Evolutionary conservation across 495 filamentous ascomycete genomes (phyloP).

Genomic region (Podospora pseudoanserina): DNA sequence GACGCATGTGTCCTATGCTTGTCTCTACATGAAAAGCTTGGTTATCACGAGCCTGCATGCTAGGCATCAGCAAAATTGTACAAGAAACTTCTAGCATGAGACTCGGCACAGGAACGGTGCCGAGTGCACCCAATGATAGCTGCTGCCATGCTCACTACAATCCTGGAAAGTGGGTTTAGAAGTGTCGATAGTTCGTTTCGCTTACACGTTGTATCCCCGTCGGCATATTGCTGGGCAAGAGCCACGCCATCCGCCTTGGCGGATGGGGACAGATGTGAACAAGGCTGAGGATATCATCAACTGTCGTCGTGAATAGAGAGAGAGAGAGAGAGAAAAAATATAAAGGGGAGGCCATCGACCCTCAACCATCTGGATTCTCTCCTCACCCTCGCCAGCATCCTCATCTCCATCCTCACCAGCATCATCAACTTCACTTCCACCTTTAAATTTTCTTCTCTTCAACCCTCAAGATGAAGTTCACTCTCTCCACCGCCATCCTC

Average conservation of each 20-base stretch:
- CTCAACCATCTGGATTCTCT: background rate
- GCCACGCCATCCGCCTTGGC: background rate
- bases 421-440: background rate
- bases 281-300: background rate
- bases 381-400: no score
- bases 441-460: background rate
- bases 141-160: background rate
- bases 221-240: background rate
- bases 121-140: background rate
- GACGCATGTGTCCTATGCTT: background rate
- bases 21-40: background rate
- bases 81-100: background rate
- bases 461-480: background rate
- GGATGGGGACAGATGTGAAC: background rate
- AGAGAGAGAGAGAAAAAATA: background rate
- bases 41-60: background rate
- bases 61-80: background rate
- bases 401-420: no score
- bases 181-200: background rate
- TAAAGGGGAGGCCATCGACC: background rate
- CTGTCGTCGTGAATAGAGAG: background rate
- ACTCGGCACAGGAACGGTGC: background rate
- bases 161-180: background rate
- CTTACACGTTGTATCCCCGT: background rate
- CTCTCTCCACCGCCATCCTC: background rate